Conservation (phyloP, 1,139 yeast genomes). For the Suhomyces choctaworum region DNA sequence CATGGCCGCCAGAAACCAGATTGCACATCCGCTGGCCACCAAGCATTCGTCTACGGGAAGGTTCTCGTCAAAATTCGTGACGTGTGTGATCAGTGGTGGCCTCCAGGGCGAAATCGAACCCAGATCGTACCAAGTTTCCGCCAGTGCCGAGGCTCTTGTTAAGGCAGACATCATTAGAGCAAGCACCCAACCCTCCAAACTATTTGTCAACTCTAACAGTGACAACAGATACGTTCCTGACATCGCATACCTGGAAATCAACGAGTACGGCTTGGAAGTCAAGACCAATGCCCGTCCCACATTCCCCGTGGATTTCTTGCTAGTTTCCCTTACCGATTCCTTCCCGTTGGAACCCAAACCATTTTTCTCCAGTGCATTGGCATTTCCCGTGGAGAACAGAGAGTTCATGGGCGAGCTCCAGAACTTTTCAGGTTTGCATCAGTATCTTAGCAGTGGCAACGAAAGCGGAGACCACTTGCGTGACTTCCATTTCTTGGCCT, state of each 20-base stretch:
- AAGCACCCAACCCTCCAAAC: slow-evolving; percentile 87
- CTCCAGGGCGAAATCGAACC: slow-evolving; percentile 85
- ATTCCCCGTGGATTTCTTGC: slow-evolving; percentile 88
- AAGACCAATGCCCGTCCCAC: slow-evolving; percentile 92
- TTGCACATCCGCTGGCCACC: slow-evolving; percentile 60
- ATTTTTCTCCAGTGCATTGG: slow-evolving; percentile 36
- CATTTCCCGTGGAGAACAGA: slow-evolving; percentile 77
- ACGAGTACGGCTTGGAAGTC: slow-evolving; percentile 86
- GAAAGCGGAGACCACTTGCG: slow-evolving; percentile 46
- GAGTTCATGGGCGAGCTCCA: slow-evolving; percentile 74
- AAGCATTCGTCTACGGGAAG: slow-evolving; percentile 65
- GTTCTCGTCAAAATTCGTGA: slow-evolving; percentile 87
- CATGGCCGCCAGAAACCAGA: slow-evolving; percentile 84
- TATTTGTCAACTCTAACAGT: slow-evolving; percentile 74
- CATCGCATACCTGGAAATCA: slow-evolving; percentile 77
- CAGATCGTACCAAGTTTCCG: slow-evolving; percentile 85
- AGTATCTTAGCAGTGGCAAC: slow-evolving; percentile 44
- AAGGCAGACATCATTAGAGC: slow-evolving; percentile 84
- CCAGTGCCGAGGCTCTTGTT: slow-evolving; percentile 83
- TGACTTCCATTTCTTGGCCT: slow-evolving; percentile 75
- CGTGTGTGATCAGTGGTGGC: slow-evolving; percentile 92
- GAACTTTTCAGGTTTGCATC: slow-evolving; percentile 47
- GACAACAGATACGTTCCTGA: slow-evolving; percentile 88
- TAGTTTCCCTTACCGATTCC: slow-evolving; percentile 90
- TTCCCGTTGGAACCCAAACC: slow-evolving; percentile 72